A percentile compares a stretch with the other conserved stretches of the same genome.
phyloP scores from a whole-genome alignment of 441 rosid species.

The Metrosideros polymorpha region DNA sequence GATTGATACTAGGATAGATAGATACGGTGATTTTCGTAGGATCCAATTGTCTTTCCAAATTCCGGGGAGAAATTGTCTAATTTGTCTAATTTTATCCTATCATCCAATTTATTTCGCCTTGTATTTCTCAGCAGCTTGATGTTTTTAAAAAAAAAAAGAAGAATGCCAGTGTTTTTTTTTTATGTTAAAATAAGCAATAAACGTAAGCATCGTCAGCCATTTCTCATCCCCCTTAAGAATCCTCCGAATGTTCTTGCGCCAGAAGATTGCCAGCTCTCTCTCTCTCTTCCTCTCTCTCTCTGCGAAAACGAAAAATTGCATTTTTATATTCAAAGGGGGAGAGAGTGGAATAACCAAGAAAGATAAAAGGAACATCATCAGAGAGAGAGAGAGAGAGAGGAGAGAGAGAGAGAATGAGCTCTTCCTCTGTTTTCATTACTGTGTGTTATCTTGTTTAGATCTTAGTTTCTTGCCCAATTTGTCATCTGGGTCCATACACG shows the following conservation, averaged over 20 bases:
- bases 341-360: conserved; percentile 44
- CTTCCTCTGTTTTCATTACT: conserved; percentile 44
- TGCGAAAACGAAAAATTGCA: conserved; percentile 33
- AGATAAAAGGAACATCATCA: conserved; percentile 21
- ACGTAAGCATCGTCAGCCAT: conserved; percentile 12
- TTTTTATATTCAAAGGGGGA: conserved; percentile 40
- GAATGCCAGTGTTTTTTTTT: neutral
- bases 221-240: conserved; percentile 29
- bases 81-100: neutral
- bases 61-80: neutral
- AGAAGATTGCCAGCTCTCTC: conserved; percentile 40
- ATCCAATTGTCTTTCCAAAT: neutral
- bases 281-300: conserved; percentile 4
- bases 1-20: neutral
- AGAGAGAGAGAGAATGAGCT: conserved; percentile 8
- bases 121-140: neutral
- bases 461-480: conserved; percentile 35
- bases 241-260: conserved; percentile 51
- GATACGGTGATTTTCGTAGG: neutral
- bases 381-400: conserved; percentile 5
- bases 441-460: conserved; percentile 43
- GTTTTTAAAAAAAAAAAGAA: too few species aligned
- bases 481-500: conserved; percentile 44
- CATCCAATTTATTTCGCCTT: neutral
- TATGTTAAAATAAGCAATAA: neutral